Base-by-base conservation (phyloP, 2,329 filamentous ascomycete species). In the Microcyclosporella mali region DNA sequence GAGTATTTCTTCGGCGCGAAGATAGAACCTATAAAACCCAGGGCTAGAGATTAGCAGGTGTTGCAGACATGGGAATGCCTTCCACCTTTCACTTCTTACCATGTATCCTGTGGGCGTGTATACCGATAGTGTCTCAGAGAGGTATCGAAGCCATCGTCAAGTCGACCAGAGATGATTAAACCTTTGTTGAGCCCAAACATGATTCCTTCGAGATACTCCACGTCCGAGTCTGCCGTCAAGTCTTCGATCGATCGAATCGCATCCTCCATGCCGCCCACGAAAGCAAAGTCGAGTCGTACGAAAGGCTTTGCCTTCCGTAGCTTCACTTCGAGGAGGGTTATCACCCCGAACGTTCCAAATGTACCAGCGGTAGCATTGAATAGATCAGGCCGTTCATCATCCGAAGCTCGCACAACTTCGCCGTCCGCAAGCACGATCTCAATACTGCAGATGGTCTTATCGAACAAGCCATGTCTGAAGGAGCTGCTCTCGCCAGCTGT, bases 401-500 rank as follows among this genome's bases (percentile, higher is more conserved):
- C 2, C 81, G 58, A 19, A 19, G 50, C 50, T 15, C 38, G 45
- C 16, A 52, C 46, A 17, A 54, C 19, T 14, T 76, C 68, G 0
- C 82, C 82, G 45, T 77, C 72, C 0, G 78, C 73, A 4, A 84
- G 68, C 56, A 85, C 71, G 36, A 85, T 77, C 57, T 85, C 81
- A 11, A 83, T 72, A 46, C 69, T 73, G 37, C 73, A 75, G 17
- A 85, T 69, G 0, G 75, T 83, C 10, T 73, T 64, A 40, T 85
- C 79, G 56, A 85, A 85, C 47, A 82, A 76, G 0, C 82, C 82
- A 55, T 81, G 71, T 10, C 72, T 73, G 59, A 83, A 85, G 0
- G 77, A 82, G 46, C 74, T 79, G 58, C 79, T 84, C 58, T 85
- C 82, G 2, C 80, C 81, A 0, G 76, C 75, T 0, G 80, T 83